Base-by-base conservation (phyloP, 1,139 yeast species). In the Scheffersomyces titani region DNA sequence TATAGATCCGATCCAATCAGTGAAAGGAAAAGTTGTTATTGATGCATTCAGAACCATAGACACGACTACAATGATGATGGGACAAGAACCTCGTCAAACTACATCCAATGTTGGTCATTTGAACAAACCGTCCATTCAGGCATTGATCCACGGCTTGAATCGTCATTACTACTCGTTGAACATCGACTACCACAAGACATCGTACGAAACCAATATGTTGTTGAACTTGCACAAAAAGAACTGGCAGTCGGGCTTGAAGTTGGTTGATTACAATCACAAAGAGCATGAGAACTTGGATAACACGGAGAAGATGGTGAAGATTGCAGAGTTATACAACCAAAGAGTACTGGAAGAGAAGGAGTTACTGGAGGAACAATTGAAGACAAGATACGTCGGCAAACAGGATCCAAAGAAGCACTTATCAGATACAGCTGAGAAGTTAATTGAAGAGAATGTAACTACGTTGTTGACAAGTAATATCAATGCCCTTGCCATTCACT, bases 401-500 rank as follows among this genome's bases (percentile, higher is more conserved):
- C 98, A 94, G 74, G 99, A 96, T 73, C 99, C 99, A 52, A 96
- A 96, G 85, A 94, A 94, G 77, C 99, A 96, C 77, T 81, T 96
- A 68, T 85, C 90, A 52, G 98, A 92, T 63, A 90, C 96, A 1
- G 96, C 97, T 16, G 96, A 91, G 62, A 79, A 81, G 61, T 81
- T 92, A 56, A 85, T 96, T 67, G 99, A 94, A 73, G 96, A 92
- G 55, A 96, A 94, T 70, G 88, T 94, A 55, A 92, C 92, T 16
- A 86, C 96, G 48, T 84, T 94, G 65, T 81, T 93, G 68, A 90
- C 97, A 19, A 90, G 97, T 55, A 90, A 90, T 72, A 92, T 94
- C 53, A 94, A 94, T 72, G 87, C 96, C 53, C 87, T 91, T 63
- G 93, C 94, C 49, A 88, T 89, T 61, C 87, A 86, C 71, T 88